Conservation (phyloP, 352 stramenopile species). For the Chrysophaeum taylorii region DNA sequence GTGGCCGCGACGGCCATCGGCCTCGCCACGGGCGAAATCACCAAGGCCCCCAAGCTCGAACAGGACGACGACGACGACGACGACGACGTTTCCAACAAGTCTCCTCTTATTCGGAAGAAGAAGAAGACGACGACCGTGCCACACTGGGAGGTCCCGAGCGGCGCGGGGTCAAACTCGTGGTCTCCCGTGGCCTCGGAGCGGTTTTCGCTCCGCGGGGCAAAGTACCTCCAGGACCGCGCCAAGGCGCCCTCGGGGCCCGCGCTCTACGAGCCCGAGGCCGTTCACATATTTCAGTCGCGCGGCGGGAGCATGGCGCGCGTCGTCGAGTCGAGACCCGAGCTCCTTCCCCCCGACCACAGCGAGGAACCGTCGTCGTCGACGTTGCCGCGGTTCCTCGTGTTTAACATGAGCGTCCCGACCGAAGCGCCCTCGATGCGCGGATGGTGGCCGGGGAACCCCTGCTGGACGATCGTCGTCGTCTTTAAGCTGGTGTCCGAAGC, state of each 20-base stretch:
- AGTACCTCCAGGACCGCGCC: not conserved
- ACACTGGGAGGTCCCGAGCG: not conserved
- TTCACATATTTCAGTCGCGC: not conserved
- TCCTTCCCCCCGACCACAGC: not conserved
- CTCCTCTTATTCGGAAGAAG: not conserved
- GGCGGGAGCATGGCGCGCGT: not conserved
- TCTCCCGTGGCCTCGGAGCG: not conserved
- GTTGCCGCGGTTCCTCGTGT: not conserved
- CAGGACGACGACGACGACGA: not conserved
- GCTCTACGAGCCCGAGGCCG: not conserved
- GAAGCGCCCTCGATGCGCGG: slow-evolving; percentile 2
- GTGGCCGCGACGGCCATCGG: too few species aligned
- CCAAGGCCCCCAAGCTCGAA: not conserved
- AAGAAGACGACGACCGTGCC: not conserved
- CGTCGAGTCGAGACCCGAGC: not conserved
- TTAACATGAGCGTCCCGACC: slow-evolving; percentile 1
- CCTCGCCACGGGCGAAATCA: too few species aligned
- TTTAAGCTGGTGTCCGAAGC: not conserved
- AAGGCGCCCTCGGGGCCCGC: not conserved
- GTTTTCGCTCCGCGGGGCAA: not conserved
- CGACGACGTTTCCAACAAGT: not conserved
- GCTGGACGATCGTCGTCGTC: slow-evolving; percentile 4
- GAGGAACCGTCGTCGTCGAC: not conserved
- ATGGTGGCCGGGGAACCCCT: not conserved
- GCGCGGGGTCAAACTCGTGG: not conserved